Conservation (phyloP, 2,329 filamentous ascomycete species). For the Diaporthe caulivora region DNA sequence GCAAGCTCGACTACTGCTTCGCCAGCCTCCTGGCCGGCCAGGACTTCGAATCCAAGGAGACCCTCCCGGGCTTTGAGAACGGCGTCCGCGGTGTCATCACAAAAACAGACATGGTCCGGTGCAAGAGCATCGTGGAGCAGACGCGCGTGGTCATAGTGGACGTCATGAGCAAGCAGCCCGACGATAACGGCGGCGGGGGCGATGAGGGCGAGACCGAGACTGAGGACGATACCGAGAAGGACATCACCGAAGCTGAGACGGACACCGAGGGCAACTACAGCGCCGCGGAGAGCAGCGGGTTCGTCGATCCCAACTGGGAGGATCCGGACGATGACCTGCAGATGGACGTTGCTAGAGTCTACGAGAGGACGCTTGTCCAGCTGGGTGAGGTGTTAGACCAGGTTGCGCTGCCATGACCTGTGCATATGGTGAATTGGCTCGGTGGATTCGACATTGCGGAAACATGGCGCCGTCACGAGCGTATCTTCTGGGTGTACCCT, state of each 20-base stretch:
- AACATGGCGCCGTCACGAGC: neutral
- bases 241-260: slow-evolving; percentile 41
- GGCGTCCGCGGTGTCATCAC: slow-evolving; percentile 76
- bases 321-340: slow-evolving; percentile 60
- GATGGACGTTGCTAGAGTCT: slow-evolving; percentile 81
- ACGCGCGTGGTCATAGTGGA: slow-evolving; percentile 79
- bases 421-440: neutral
- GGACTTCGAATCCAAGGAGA: slow-evolving; percentile 74
- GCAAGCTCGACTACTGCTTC: slow-evolving; percentile 88
- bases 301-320: slow-evolving; percentile 49
- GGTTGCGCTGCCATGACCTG: slow-evolving; percentile 31
- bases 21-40: slow-evolving; percentile 77
- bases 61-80: slow-evolving; percentile 77
- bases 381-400: slow-evolving; percentile 76
- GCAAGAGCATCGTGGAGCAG: slow-evolving; percentile 83
- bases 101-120: slow-evolving; percentile 86
- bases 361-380: slow-evolving; percentile 82
- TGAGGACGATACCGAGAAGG: slow-evolving; percentile 41
- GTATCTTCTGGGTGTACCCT: neutral
- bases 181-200: slow-evolving; percentile 58
- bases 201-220: slow-evolving; percentile 44
- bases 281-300: slow-evolving; percentile 29
- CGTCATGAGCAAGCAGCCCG: slow-evolving; percentile 68
- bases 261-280: slow-evolving; percentile 49
- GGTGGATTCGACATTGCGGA: neutral